These are phyloP conservation scores for Rhinocladiella mackenziei DNA, from an alignment of 2,329 filamentous ascomycete species.

Conservation along the genomic window DNA sequence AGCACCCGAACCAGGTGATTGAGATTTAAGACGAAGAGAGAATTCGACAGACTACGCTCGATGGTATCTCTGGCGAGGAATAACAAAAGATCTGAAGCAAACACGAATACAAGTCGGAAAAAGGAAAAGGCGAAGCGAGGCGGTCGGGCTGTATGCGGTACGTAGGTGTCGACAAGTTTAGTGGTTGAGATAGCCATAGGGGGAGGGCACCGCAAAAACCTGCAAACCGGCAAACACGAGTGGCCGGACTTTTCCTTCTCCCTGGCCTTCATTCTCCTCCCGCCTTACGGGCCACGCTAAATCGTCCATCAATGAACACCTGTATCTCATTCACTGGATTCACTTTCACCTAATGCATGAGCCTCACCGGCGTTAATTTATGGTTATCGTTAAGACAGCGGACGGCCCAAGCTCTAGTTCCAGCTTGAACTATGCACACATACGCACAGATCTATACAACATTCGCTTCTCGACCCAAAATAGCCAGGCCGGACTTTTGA, in stretches of 20 bases:
- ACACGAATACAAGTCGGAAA: conserved; percentile 9
- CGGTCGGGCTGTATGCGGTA: no score
- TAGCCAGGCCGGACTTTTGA: neutral
- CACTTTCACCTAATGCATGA: neutral
- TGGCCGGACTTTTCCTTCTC: no score
- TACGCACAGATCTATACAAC: conserved; percentile 5
- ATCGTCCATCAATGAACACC: no score
- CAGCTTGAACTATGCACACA: neutral
- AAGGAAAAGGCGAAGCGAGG: conserved; percentile 10
- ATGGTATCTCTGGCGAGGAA: conserved; percentile 7
- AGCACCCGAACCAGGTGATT: neutral
- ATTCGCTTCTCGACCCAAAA: no score
- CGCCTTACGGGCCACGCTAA: no score
- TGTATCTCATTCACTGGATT: conserved; percentile 4
- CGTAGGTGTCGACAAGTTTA: no score
- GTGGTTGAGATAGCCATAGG: no score
- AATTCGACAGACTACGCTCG: conserved; percentile 3
- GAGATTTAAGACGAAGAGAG: neutral
- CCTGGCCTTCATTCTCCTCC: no score
- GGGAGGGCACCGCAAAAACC: no score
- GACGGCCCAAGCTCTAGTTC: conserved; percentile 8
- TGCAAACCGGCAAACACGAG: no score
- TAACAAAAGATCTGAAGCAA: conserved; percentile 4
- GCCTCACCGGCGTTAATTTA: conserved; percentile 1
- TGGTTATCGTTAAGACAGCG: conserved; percentile 15